Evolutionary conservation across 371 early-diverging fungal species (phyloP), one percentile per base, ranked within the genome.

Genomic region (Zychaea mexicana): DNA sequence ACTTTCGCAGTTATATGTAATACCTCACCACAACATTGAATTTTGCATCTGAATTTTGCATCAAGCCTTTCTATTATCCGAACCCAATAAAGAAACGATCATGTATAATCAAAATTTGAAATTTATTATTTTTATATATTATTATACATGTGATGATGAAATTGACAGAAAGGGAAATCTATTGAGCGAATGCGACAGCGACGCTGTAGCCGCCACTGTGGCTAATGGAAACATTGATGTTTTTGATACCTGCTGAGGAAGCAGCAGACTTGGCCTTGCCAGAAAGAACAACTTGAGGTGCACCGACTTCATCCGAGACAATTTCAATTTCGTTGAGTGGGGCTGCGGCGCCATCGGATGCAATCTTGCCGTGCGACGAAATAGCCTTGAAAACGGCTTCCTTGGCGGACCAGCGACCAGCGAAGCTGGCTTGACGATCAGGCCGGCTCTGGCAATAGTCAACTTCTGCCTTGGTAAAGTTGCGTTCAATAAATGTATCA

Each of bases 341-440:
- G 2, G 97, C 97, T 19, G 79, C 97, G 17, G 92, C 89, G 24
- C 96, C 96, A 59, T 88, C 76, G 19, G 87, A 86, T 85, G 90
- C 88, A 33, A 95, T 93, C 46, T 82, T 81, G 21, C 80, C 73
- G 45, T 84, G 79, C 10, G 92, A 91, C 38, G 90, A 88, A 46
- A 97, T 88, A 4, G 98, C 96, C 88, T 97, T 97, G 76, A 97
- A 87, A 15, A 95, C 95, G 2, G 98, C 94, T 77, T 97, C 98
- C 85, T 97, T 97, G 61, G 98, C 98, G 8, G 95, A 93, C 97
- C 97, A 97, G 22, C 93, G 88, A 47, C 98, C 98, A 31, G 97
- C 92, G 72, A 93, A 95, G 79, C 93, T 93, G 0, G 96, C 82
- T 65, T 89, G 88, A 27, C 94, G 89, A 73, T 90, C 90, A 19